Evolutionary conservation across 768 basidiomycete species (phyloP).

Genomic region (Suillus hirtellus): DNA sequence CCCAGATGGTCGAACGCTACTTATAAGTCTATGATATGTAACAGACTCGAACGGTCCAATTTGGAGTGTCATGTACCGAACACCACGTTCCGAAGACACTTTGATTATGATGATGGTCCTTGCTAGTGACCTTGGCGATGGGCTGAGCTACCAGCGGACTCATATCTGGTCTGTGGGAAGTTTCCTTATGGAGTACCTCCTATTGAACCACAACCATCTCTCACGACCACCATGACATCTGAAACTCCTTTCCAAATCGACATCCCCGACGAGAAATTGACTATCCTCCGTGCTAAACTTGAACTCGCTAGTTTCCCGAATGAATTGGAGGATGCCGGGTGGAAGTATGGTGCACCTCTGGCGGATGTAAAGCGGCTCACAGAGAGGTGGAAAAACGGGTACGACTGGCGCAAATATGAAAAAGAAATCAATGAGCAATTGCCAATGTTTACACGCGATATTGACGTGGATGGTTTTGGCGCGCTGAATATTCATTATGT

Average conservation of each 20-base stretch:
- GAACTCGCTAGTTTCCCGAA: conserved; percentile 52
- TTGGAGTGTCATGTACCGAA: no score
- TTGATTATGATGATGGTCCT: no score
- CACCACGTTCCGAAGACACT: no score
- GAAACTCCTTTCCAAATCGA: conserved; percentile 50
- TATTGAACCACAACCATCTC: neutral
- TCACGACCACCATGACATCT: conserved; percentile 22
- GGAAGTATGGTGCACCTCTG: conserved; percentile 55
- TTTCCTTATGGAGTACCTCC: neutral
- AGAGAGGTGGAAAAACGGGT: conserved; percentile 46
- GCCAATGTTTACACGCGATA: conserved; percentile 44
- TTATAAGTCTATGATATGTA: no score
- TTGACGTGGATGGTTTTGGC: conserved; percentile 48
- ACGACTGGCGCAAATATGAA: conserved; percentile 59
- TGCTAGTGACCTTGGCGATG: no score
- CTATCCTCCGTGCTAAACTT: conserved; percentile 46
- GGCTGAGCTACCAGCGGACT: neutral
- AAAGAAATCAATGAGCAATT: conserved; percentile 40
- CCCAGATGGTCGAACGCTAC: no score
- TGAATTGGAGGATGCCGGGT: conserved; percentile 51
- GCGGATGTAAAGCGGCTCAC: conserved; percentile 49
- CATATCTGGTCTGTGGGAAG: neutral
- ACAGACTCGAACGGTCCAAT: no score
- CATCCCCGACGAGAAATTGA: conserved; percentile 44
- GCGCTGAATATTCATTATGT: conserved; percentile 58